Evolutionary conservation across 1,139 yeast species (phyloP), one percentile per base, ranked within the genome.

Genomic region (Sugiyamaella pinicola): DNA sequence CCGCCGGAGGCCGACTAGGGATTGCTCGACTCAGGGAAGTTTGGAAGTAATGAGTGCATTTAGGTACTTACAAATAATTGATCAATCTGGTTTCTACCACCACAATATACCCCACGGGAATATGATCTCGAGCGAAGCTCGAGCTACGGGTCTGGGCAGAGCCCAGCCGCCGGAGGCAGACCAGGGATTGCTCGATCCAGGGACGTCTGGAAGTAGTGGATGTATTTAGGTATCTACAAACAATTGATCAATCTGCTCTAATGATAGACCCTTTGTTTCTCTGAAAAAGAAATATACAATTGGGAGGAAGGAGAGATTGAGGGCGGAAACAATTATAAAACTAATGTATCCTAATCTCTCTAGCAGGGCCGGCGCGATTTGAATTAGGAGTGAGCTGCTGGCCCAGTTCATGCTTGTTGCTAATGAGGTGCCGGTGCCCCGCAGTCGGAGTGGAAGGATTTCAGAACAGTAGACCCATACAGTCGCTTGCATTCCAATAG

Each of bases 201-300:
- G n/a, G n/a, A n/a, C n/a, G n/a, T n/a, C n/a, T n/a, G n/a, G n/a
- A n/a, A n/a, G n/a, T n/a, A n/a, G 12, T 26, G 12, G 3, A 7
- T 31, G 13, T 31, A 31, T 31, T 31, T n/a, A 31, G 17, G 10
- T 9, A 13, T 31, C 17, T 38, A 38, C 29, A 47, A 54, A 58
- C 19, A 58, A 44, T 24, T 84, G 69, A 69, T 83, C 87, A 38
- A 73, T 64, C n/a, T 39, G 29, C 66, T 81, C 85, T 62, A 81
- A 73, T 15, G 82, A 77, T 62, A 76, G 75, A 52, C 78, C 81
- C 58, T 78, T 79, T 1, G 85, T 81, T 66, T 81, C 85, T 6
- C 83, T 83, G 76, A 78, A 78, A 63, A 74, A 74, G 35, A 79
- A 64, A 67, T 61, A 59, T 56, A 67, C 63, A 43, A 58, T 42